phyloP scores from a whole-genome alignment of 495 filamentous ascomycete genomes.

The Penicillium simplicissimum region DNA sequence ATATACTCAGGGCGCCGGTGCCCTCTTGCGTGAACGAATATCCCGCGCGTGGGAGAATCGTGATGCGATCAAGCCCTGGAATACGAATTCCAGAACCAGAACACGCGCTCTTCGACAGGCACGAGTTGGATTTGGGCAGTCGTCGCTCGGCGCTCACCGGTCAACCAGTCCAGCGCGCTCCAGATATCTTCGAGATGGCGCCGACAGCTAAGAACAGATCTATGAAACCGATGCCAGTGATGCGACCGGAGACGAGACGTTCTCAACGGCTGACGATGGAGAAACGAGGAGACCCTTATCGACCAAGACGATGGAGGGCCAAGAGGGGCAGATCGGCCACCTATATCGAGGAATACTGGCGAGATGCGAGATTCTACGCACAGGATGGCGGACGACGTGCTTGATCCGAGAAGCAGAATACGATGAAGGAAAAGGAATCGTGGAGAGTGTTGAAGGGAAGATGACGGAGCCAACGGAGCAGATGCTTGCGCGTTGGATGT shows the following conservation, averaged over 20 bases:
- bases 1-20: neutral
- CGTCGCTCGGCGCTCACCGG: neutral
- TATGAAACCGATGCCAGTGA: conserved; percentile 2
- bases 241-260: neutral
- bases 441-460: conserved; percentile 18
- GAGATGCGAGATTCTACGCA: neutral
- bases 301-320: neutral
- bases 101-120: neutral
- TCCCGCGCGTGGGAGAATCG: neutral
- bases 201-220: neutral
- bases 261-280: neutral
- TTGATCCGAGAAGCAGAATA: conserved; percentile 6
- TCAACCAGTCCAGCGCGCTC: conserved; percentile 1
- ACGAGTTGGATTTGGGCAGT: neutral
- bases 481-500: conserved; percentile 36
- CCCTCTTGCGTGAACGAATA: neutral
- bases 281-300: neutral
- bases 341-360: conserved; percentile 11
- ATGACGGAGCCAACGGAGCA: conserved; percentile 22
- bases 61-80: neutral
- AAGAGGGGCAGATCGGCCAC: conserved; percentile 1
- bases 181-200: neutral
- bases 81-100: neutral
- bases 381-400: neutral
- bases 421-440: conserved; percentile 10